These are phyloP conservation scores for Shiraia bambusicola DNA, from an alignment of 2,329 filamentous ascomycete species.

Conservation along the genomic window DNA sequence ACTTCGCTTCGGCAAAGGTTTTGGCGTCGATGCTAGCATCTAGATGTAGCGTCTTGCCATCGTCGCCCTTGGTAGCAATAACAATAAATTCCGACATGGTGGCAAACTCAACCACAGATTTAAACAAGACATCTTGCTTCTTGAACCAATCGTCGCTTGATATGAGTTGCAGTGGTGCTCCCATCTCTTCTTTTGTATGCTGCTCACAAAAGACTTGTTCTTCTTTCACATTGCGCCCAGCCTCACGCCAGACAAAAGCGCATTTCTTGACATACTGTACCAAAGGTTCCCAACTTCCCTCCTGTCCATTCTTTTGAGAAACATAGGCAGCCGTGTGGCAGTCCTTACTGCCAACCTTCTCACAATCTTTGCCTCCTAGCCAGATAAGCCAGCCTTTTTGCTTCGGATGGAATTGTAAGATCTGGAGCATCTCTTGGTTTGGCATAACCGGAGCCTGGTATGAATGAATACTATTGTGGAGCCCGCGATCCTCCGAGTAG, in stretches of 20 bases:
- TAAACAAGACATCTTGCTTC: constrained; percentile 62
- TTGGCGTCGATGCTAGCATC: constrained; percentile 83
- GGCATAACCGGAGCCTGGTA: constrained; percentile 70
- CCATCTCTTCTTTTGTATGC: constrained; percentile 62
- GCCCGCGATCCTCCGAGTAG: constrained; percentile 78
- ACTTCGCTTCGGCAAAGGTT: constrained; percentile 78
- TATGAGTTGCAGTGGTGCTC: constrained; percentile 67
- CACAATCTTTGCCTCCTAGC: constrained; percentile 72
- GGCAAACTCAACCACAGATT: constrained; percentile 79
- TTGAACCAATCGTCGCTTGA: constrained; percentile 81
- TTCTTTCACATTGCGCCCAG: constrained; percentile 56
- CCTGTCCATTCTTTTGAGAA: constrained; percentile 73
- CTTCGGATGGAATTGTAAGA: constrained; percentile 79
- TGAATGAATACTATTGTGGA: constrained; percentile 62
- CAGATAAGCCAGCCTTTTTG: constrained; percentile 85
- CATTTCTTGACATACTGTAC: constrained; percentile 76
- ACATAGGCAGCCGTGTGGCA: constrained; percentile 77
- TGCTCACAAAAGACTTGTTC: constrained; percentile 67
- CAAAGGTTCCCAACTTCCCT: constrained; percentile 68
- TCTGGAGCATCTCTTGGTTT: constrained; percentile 52
- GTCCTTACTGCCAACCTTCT: constrained; percentile 50
- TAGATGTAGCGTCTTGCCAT: constrained; percentile 69
- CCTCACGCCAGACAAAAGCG: constrained; percentile 75
- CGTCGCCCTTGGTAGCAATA: constrained; percentile 69
- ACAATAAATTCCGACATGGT: constrained; percentile 97